phyloP scores from a whole-genome alignment of 306 rosid species.

The Cotoneaster glaucophyllus region DNA sequence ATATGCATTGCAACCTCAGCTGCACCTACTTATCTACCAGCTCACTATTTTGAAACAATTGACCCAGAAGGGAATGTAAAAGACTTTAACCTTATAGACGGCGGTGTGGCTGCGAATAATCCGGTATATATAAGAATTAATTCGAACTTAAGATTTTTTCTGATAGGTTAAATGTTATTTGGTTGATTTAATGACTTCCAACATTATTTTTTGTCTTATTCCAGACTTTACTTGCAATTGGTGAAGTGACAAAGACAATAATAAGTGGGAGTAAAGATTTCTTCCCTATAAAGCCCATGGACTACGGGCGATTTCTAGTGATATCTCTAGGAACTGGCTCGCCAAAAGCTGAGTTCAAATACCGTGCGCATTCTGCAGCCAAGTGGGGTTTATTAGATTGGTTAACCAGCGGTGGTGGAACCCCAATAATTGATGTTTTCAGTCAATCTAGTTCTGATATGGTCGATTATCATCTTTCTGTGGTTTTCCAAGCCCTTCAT shows the following conservation, averaged over 20 bases:
- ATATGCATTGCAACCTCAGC: conserved; percentile 65
- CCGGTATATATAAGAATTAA: conserved; percentile 21
- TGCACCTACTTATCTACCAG: conserved; percentile 67
- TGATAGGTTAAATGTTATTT: background rate
- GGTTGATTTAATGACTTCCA: background rate
- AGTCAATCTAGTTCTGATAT: conserved; percentile 19
- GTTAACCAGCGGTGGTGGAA: conserved; percentile 30
- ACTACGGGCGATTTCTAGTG: conserved; percentile 29
- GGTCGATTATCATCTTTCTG: conserved; percentile 25
- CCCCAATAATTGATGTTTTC: conserved; percentile 22
- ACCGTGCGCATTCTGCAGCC: conserved; percentile 24
- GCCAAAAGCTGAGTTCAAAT: conserved; percentile 14
- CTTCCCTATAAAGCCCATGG: conserved; percentile 17
- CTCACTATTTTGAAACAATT: conserved; percentile 47
- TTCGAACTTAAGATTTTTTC: too few species aligned
- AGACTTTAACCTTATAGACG: conserved; percentile 50
- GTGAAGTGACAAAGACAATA: conserved; percentile 42
- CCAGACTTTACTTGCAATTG: conserved; percentile 53
- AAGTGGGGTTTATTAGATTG: conserved; percentile 35
- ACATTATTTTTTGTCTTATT: background rate
- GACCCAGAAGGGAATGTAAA: conserved; percentile 9
- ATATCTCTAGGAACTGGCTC: conserved; percentile 55
- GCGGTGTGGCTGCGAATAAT: conserved; percentile 67
- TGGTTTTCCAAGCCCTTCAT: conserved; percentile 19
- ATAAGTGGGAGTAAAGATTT: conserved; percentile 18